Base-by-base conservation (phyloP, 441 rosid genomes). In the Lepidium campestre region DNA sequence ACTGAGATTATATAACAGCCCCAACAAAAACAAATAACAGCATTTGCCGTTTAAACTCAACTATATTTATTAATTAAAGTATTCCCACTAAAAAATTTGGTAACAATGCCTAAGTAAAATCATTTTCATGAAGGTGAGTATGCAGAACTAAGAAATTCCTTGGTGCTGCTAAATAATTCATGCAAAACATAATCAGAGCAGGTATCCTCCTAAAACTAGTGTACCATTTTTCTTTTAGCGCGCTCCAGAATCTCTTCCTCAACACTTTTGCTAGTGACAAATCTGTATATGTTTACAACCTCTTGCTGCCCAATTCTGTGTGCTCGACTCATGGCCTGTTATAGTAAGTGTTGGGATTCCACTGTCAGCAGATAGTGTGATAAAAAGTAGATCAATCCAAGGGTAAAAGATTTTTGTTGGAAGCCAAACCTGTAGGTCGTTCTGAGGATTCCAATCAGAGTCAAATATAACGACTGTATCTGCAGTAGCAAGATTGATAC, bases 291-390 rank as follows among this genome's bases (percentile, higher is more conserved):
- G 79, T 96, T 96, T 46, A 96, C 99, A 46, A 93, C 97, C 36
- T 93, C 98, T 80, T 89, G 99, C 69, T 96, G 99, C 74, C 99
- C 99, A 77, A 96, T 96, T 81, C 99, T 85, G 71, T 96, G 98
- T 65, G 99, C 99, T 86, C 98, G 93, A 65, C 99, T 96, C 98
- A 96, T 93, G 57, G 99, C 99, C 99, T 96, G 78, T 72, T 58
- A 77, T 58, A 79, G 57, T 68, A 42, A 29, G 23, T 42, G 29
- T 45, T 37, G 35, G 62, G 19, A 73, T 55, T 50, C 8, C 20
- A 54, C 22, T 39, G 55, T 67, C 58, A 46, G 40, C 58, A 48
- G n/a, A 57, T 42, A 22, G 45, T 58, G 45, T 58, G 53, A 68
- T 48, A 23, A 54, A 9, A 4, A 45, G 57, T 35, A 18, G 66